Evolutionary conservation across 768 basidiomycete species (phyloP).

Genomic region (Daedaleopsis sinensis): DNA sequence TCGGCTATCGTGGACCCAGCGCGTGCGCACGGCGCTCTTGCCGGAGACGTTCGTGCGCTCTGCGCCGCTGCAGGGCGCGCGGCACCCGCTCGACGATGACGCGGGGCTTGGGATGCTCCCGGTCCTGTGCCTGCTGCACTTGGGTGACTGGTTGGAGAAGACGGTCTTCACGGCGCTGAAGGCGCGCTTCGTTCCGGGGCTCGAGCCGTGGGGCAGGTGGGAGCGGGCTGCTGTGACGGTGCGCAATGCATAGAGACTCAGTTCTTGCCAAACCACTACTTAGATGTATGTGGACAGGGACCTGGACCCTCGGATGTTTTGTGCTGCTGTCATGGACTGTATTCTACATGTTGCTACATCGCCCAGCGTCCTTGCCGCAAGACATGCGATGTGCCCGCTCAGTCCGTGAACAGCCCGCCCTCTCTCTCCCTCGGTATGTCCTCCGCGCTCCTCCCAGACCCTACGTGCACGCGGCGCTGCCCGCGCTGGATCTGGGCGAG

Average conservation of each 20-base stretch:
- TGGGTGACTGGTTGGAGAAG: constrained; percentile 41
- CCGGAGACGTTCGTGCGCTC: constrained; percentile 6
- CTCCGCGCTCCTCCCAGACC: neutral
- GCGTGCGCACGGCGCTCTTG: constrained; percentile 1
- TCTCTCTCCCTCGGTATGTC: constrained; percentile 16
- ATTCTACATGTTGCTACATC: no score
- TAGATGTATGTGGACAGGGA: neutral
- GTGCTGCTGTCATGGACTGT: no score
- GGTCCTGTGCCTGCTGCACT: constrained; percentile 30
- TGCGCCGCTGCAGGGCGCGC: constrained; percentile 2
- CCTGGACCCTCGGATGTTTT: no score
- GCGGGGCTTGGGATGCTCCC: constrained; percentile 16
- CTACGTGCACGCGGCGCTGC: neutral
- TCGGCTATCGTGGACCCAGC: neutral
- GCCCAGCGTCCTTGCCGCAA: no score
- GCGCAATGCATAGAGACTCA: neutral
- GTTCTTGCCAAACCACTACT: neutral
- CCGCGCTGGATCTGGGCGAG: constrained; percentile 37
- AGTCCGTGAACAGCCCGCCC: constrained; percentile 34
- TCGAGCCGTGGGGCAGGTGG: constrained; percentile 62
- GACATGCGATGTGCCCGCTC: neutral
- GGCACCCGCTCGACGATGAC: constrained; percentile 32
- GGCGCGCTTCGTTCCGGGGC: constrained; percentile 52
- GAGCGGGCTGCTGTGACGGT: constrained; percentile 30
- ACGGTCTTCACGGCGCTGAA: constrained; percentile 38